These are phyloP conservation scores for Trichophyton schoenleinii DNA, from an alignment of 2,329 filamentous ascomycete species.

Conservation along the genomic window DNA sequence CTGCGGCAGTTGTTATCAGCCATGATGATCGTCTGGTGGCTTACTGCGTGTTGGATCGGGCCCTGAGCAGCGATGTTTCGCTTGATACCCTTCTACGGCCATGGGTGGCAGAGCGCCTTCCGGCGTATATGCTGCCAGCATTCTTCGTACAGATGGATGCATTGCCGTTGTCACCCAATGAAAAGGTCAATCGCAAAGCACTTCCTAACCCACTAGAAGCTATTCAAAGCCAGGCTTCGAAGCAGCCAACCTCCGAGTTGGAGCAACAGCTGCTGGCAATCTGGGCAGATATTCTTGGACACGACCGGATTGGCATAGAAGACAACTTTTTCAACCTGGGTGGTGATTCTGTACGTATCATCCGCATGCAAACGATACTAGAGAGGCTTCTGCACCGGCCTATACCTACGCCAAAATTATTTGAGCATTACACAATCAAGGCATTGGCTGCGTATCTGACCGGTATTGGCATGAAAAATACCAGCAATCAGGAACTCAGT, in stretches of 20 bases:
- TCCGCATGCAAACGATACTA: conserved; percentile 1
- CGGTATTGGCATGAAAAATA: background rate
- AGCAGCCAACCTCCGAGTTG: background rate
- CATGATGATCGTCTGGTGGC: conserved; percentile 1
- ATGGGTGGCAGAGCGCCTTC: conserved; percentile 14
- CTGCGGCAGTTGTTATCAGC: background rate
- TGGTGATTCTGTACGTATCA: conserved; percentile 8
- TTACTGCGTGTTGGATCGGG: background rate
- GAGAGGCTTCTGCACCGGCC: background rate
- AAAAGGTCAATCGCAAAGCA: conserved; percentile 24
- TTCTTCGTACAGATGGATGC: conserved; percentile 26
- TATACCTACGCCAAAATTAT: conserved; percentile 1
- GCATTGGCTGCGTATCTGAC: conserved; percentile 1
- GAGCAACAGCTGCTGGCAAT: conserved; percentile 7
- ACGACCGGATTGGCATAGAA: conserved; percentile 4
- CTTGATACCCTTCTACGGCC: conserved; percentile 1
- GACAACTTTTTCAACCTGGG: conserved; percentile 9
- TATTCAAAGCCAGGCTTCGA: background rate
- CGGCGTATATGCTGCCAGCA: conserved; percentile 25
- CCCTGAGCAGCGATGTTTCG: background rate
- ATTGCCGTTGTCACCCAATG: conserved; percentile 22
- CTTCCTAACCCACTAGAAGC: conserved; percentile 4
- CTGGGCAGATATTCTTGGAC: conserved; percentile 7
- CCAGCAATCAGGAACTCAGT: background rate
- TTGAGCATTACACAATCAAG: conserved; percentile 5